Percentiles rank a stretch among this genome's conserved stretches.
phyloP scores from a whole-genome alignment of 2,329 filamentous ascomycete species.

The Verticillium klebahnii region DNA sequence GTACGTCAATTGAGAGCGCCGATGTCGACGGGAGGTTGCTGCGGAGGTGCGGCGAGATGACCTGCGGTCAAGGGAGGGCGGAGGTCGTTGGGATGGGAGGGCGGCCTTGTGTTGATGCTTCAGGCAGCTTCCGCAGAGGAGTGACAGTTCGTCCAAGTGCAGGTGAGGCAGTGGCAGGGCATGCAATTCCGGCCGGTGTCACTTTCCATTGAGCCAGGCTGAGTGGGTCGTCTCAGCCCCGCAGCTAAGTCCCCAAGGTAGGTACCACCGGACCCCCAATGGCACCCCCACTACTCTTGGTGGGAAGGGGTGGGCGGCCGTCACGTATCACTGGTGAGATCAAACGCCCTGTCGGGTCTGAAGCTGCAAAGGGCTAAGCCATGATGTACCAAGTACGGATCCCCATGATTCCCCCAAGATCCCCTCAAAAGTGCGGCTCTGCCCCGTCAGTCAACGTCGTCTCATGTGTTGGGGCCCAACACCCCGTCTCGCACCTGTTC shows the following conservation, averaged over 20 bases:
- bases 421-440: conserved; percentile 1
- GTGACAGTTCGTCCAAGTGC: background rate
- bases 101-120: background rate
- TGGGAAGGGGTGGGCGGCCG: conserved; percentile 1
- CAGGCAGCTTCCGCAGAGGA: background rate
- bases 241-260: background rate
- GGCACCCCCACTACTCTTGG: background rate
- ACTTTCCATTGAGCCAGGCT: background rate
- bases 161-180: background rate
- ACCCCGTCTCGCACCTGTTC: background rate
- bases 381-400: background rate
- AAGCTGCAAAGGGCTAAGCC: background rate
- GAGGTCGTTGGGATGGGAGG: background rate
- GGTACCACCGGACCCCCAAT: background rate
- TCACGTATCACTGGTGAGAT: conserved; percentile 3
- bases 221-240: background rate
- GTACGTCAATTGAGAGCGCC: background rate
- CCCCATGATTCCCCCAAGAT: background rate
- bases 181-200: background rate
- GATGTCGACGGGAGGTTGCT: background rate
- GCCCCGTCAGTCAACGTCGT: background rate
- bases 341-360: background rate
- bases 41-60: background rate
- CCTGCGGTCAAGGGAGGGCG: background rate
- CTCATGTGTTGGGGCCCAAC: background rate